Conservation (phyloP, 164 flowering plant genomes). For the Amborella trichopoda region DNA sequence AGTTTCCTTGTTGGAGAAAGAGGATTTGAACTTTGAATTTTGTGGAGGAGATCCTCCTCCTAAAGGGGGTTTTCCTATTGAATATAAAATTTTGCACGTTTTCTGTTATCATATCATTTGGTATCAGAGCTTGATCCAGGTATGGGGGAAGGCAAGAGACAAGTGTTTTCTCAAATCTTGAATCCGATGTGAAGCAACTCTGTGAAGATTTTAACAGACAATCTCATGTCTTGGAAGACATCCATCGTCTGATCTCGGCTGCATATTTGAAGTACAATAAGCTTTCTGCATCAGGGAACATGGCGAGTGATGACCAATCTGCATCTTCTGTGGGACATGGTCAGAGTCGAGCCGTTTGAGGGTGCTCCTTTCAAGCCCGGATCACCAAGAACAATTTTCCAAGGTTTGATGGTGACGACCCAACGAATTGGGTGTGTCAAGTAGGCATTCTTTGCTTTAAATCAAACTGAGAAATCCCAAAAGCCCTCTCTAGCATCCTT, state of each 20-base stretch:
- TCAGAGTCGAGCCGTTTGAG: not conserved
- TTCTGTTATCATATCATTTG: not conserved
- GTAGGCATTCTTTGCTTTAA: not conserved
- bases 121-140: not conserved
- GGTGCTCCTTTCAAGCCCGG: not conserved
- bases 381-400: not conserved
- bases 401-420: not conserved
- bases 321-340: not conserved
- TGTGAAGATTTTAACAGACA: not conserved
- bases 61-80: not conserved
- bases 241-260: not conserved
- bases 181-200: not conserved
- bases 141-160: not conserved
- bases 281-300: not conserved
- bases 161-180: not conserved
- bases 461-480: not conserved
- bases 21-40: not conserved
- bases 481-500: not conserved
- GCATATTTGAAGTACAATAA: not conserved
- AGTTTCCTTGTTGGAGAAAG: no score
- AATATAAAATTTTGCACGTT: not conserved
- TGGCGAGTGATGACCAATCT: not conserved
- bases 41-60: not conserved
- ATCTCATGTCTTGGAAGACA: not conserved
- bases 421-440: not conserved